A percentile compares a stretch with the other conserved stretches of the same genome.
Conservation (phyloP, 2,329 filamentous ascomycete genomes). For the Lecanicillium sp. region DNA sequence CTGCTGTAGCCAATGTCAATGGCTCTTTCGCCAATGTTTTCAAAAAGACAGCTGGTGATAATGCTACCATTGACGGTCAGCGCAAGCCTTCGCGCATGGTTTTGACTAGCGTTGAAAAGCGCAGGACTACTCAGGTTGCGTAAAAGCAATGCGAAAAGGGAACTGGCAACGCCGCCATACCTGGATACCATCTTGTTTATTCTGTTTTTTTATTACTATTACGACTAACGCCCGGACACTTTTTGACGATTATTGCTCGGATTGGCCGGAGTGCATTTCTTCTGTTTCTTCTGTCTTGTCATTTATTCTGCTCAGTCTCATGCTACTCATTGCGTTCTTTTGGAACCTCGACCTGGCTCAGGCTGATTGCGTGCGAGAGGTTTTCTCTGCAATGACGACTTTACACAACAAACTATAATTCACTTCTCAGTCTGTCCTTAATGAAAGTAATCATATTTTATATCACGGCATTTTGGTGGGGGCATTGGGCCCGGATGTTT, state of each 20-base stretch:
- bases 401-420: constrained; percentile 26
- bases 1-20: constrained; percentile 45
- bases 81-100: constrained; percentile 83
- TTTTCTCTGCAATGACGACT: too few species aligned
- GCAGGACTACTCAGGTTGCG: constrained; percentile 43
- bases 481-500: too few species aligned
- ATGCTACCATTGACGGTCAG: constrained; percentile 50
- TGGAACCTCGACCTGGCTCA: not conserved
- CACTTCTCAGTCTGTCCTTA: constrained; percentile 31
- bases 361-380: constrained; percentile 1
- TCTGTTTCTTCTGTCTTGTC: constrained; percentile 15
- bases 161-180: constrained; percentile 2
- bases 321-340: constrained; percentile 7
- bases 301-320: constrained; percentile 14
- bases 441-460: constrained; percentile 12
- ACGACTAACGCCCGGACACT: constrained; percentile 28
- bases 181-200: constrained; percentile 12
- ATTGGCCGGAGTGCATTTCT: constrained; percentile 23
- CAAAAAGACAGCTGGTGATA: constrained; percentile 49
- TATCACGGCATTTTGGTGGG: constrained; percentile 6
- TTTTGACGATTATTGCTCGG: constrained; percentile 28
- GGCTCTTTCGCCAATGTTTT: constrained; percentile 60
- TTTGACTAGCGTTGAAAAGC: constrained; percentile 82
- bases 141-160: constrained; percentile 17
- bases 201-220: constrained; percentile 17